phyloP scores from a whole-genome alignment of 1,139 yeast species.

The Saccharomycopsis hybrid region DNA sequence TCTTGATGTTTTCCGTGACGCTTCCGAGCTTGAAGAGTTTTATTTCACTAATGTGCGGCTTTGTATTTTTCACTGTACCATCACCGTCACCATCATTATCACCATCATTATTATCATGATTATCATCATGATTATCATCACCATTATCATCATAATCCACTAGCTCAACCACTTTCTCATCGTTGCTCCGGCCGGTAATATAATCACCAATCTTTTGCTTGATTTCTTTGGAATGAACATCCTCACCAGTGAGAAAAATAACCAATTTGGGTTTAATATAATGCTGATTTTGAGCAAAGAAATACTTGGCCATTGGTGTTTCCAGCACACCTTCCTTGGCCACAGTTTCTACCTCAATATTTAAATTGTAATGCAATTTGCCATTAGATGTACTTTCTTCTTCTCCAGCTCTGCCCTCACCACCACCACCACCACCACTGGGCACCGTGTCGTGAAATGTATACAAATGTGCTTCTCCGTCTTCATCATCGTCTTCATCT shows the following conservation, averaged over 20 bases:
- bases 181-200: background rate
- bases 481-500: background rate
- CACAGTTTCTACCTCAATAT: conserved; percentile 1
- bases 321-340: background rate
- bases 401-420: too few relatives aligned
- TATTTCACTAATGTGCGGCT: background rate
- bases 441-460: background rate
- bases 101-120: background rate
- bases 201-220: conserved; percentile 6
- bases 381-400: too few relatives aligned
- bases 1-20: conserved; percentile 20
- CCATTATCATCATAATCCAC: background rate
- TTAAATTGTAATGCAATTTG: background rate
- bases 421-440: background rate
- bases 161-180: background rate
- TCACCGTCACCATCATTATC: background rate
- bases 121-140: background rate
- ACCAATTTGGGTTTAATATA: conserved; percentile 15
- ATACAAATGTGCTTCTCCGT: too few relatives aligned
- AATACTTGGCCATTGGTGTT: conserved; percentile 23
- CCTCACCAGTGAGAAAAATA: conserved; percentile 2
- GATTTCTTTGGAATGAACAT: conserved; percentile 7
- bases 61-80: background rate
- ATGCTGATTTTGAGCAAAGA: conserved; percentile 23
- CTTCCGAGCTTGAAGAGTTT: conserved; percentile 16